A percentile compares a stretch with the other conserved stretches of the same genome.
phyloP scores from a whole-genome alignment of 139 green algal genomes.

The Micractinium conductrix region DNA sequence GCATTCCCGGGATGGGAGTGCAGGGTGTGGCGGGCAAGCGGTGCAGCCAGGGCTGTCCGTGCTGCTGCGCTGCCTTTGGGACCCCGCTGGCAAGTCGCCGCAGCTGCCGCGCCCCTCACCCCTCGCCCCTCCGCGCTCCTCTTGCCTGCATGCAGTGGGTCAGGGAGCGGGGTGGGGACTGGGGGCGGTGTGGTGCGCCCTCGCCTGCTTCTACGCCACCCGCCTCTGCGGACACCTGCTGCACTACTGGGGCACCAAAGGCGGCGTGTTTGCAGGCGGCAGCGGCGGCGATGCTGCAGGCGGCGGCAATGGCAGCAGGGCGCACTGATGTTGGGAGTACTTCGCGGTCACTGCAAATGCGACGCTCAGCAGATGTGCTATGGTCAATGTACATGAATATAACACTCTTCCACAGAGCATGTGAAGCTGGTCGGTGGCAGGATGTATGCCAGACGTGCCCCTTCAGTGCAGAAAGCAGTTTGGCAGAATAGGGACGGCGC shows the following conservation, averaged over 20 bases:
- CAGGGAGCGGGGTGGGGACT: constrained; percentile 13
- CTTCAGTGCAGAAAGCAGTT: no score
- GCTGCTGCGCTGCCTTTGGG: not conserved
- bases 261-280: constrained; percentile 33
- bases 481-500: no score
- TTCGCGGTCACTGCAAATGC: no score
- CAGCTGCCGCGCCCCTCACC: not conserved
- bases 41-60: not conserved
- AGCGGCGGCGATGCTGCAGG: not conserved
- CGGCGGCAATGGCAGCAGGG: not conserved
- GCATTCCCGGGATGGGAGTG: not conserved
- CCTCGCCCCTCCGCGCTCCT: not conserved
- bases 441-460: no score
- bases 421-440: no score
- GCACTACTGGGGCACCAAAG: constrained; percentile 12
- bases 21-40: no score
- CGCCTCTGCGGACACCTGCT: constrained; percentile 38
- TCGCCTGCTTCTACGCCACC: constrained; percentile 47
- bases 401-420: no score
- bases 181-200: constrained; percentile 43
- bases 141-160: not conserved
- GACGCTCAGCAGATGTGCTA: no score
- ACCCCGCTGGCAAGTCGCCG: not conserved
- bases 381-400: no score
- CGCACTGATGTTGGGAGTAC: not conserved